phyloP scores from a whole-genome alignment of 2,329 filamentous ascomycete genomes.

The Aureobasidium lini region DNA sequence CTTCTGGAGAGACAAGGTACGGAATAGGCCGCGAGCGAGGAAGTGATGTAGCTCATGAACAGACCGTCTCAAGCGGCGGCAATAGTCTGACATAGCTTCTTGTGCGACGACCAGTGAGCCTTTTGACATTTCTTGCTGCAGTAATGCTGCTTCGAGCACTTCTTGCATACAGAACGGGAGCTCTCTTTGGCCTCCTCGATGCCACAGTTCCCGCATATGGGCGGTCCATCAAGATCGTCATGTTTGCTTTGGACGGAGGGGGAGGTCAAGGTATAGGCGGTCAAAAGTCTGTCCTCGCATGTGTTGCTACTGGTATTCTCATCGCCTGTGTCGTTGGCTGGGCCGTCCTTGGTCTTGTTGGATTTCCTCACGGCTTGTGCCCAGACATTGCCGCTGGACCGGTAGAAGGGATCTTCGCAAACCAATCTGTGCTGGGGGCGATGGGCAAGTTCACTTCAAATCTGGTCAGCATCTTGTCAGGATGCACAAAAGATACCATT shows the following conservation, averaged over 20 bases:
- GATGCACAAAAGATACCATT: background rate
- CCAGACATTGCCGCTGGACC: background rate
- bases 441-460: background rate
- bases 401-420: background rate
- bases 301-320: background rate
- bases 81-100: background rate
- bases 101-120: background rate
- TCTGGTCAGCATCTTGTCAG: background rate
- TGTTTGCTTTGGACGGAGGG: too few species aligned
- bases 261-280: background rate
- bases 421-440: background rate
- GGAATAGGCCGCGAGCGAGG: background rate
- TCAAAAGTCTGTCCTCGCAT: background rate
- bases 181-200: background rate
- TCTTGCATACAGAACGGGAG: background rate
- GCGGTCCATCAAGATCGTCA: background rate
- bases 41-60: background rate
- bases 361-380: background rate
- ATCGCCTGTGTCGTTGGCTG: background rate
- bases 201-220: background rate
- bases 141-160: background rate
- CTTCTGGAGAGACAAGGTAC: background rate
- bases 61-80: background rate
- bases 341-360: background rate
- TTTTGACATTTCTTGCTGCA: constrained; percentile 2